These are phyloP conservation scores for Cubamyces sp. DNA, from an alignment of 768 basidiomycete genomes.

Conservation along the genomic window DNA sequence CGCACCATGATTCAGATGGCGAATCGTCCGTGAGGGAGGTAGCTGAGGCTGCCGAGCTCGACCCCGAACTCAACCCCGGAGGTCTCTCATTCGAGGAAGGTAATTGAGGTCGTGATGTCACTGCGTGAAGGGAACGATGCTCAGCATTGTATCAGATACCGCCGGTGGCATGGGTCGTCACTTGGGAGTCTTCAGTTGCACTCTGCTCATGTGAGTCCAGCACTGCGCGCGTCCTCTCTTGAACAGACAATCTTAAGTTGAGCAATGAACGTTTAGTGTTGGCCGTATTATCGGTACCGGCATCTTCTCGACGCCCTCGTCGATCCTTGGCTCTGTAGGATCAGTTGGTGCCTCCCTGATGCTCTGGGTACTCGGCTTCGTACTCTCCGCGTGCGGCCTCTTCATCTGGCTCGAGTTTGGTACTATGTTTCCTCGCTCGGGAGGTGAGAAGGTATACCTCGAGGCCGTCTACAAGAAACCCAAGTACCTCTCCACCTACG, in stretches of 20 bases:
- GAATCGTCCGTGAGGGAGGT: slow-evolving; percentile 5
- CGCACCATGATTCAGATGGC: neutral
- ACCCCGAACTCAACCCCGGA: slow-evolving; percentile 41
- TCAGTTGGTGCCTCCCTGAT: slow-evolving; percentile 65
- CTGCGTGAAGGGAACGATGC: too few relatives aligned
- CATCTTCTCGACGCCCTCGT: slow-evolving; percentile 65
- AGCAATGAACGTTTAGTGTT: slow-evolving; percentile 36
- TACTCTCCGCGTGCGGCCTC: slow-evolving; percentile 59
- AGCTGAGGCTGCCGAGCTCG: slow-evolving; percentile 1
- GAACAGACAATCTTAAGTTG: too few relatives aligned
- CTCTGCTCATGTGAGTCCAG: slow-evolving; percentile 50
- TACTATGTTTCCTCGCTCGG: slow-evolving; percentile 64
- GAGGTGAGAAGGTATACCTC: slow-evolving; percentile 66
- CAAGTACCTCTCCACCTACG: slow-evolving; percentile 37
- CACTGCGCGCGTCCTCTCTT: neutral
- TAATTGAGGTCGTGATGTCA: neutral
- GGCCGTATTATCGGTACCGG: slow-evolving; percentile 65
- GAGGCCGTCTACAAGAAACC: slow-evolving; percentile 53
- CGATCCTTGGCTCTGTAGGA: slow-evolving; percentile 58
- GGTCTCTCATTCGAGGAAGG: slow-evolving; percentile 51
- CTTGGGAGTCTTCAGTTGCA: slow-evolving; percentile 58
- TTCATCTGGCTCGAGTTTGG: slow-evolving; percentile 70
- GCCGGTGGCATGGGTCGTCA: slow-evolving; percentile 64
- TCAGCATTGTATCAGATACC: too few relatives aligned
- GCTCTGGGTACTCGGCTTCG: slow-evolving; percentile 66